Evolutionary conservation across 1,139 yeast species (phyloP), one percentile per base, ranked within the genome.

Genomic region (Yamadazyma jaroonii): DNA sequence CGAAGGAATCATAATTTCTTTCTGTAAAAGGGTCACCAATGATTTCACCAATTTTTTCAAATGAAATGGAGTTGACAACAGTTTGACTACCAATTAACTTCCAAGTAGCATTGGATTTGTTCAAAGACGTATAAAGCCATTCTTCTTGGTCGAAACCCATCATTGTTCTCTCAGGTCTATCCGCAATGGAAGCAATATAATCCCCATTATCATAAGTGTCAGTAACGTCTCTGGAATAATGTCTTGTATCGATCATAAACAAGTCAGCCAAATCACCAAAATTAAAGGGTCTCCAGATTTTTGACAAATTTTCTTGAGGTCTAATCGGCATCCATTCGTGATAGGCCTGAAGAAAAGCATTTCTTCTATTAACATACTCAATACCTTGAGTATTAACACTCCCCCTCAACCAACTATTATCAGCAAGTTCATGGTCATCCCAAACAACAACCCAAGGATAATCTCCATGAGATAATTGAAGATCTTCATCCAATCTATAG

Each of bases 371-470:
- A 7, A 30, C 20, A 30, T 9, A 30, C 8, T 30, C 32, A 23
- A 21, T 21, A 11, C 32, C 32, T 12, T 30, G 32, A 30, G 32
- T 15, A 21, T 30, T 30, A 12, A 23, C 25, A 21, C 26, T 22
- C n/a, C 32, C 32, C 21, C 32, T 30, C 12, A 30, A 13, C 32
- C 32, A 30, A 30, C 32, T 30, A 23, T 30, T 30, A 13, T 30
- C 32, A 9, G 32, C 25, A 13, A 30, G 32, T 30, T 30, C 32
- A 30, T 30, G 32, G 14, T 30, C 32, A 30, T 30, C 32, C 32
- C 32, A 30, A 11, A 30, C 32, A 9, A 30, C 32, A 30, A 30
- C 10, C 32, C 32, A 30, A n/a, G 32, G 32, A n/a, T 15, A 30
- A 30, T 30, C 11, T 12, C 32, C 32, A 21, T 30, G 32, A 21